Conservation (phyloP, 1,284 basidiomycete genomes). For the Tetrapyrgos nigripes region DNA sequence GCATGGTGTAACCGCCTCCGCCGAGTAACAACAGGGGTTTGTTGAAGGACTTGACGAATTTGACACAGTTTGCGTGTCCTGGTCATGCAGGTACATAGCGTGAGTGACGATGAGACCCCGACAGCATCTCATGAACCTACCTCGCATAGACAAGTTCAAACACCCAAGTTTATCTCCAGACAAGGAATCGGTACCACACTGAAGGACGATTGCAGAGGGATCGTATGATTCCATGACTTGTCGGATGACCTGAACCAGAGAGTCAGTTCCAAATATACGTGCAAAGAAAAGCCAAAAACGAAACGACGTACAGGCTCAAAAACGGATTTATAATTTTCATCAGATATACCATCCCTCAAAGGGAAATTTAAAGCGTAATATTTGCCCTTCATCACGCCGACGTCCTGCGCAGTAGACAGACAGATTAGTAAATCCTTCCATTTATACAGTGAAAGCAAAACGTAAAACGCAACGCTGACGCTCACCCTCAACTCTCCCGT, state of each 20-base stretch:
- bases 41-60: slow-evolving; percentile 96
- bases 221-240: slow-evolving; percentile 97
- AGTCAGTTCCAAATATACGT: background rate
- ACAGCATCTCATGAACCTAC: slow-evolving; percentile 41
- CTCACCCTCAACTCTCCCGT: slow-evolving; percentile 93
- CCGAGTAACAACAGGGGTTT: slow-evolving; percentile 93
- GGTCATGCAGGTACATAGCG: background rate
- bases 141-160: slow-evolving; percentile 97
- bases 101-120: background rate
- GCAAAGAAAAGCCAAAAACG: background rate
- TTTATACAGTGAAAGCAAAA: background rate
- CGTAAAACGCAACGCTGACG: slow-evolving; percentile 12
- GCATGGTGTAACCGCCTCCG: slow-evolving; percentile 98
- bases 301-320: slow-evolving; percentile 82
- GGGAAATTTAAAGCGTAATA: slow-evolving; percentile 96
- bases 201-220: slow-evolving; percentile 95
- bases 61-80: slow-evolving; percentile 97
- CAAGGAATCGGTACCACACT: slow-evolving; percentile 98
- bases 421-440: slow-evolving; percentile 6
- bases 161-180: slow-evolving; percentile 97
- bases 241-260: slow-evolving; percentile 79
- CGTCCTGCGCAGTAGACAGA: slow-evolving; percentile 64
- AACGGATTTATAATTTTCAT: slow-evolving; percentile 94
- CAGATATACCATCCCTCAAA: slow-evolving; percentile 93
- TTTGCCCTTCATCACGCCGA: slow-evolving; percentile 92